These are phyloP conservation scores for Aureobasidium sp. DNA, from an alignment of 2,329 filamentous ascomycete species.

Conservation along the genomic window DNA sequence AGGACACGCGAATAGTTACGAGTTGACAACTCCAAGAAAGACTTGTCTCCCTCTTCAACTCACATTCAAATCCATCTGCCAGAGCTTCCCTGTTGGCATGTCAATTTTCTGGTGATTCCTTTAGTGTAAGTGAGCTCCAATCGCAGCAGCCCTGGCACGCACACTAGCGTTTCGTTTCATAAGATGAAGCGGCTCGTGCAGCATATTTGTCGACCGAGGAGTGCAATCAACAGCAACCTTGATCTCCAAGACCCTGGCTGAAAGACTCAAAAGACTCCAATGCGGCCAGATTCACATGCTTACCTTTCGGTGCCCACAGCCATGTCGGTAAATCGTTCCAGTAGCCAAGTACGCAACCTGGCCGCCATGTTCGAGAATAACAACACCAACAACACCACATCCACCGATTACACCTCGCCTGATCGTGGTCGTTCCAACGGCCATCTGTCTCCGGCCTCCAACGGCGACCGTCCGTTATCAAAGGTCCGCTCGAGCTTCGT, in stretches of 20 bases:
- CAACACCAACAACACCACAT: not conserved
- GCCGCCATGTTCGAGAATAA: conserved; percentile 45
- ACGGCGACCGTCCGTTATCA: conserved; percentile 32
- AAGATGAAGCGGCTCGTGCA: conserved; percentile 13
- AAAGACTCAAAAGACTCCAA: conserved; percentile 7
- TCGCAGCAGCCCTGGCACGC: not conserved
- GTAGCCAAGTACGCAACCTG: conserved; percentile 41
- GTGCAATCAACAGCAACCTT: conserved; percentile 8
- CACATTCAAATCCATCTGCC: not conserved
- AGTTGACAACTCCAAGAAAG: not conserved
- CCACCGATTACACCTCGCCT: conserved; percentile 30
- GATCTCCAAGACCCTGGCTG: not conserved
- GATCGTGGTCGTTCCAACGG: conserved; percentile 39
- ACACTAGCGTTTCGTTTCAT: conserved; percentile 12
- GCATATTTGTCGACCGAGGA: conserved; percentile 3
- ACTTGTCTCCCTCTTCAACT: not conserved
- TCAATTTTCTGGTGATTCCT: not conserved
- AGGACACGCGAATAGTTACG: not conserved
- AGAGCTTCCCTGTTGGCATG: conserved; percentile 5
- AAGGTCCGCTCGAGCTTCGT: conserved; percentile 45
- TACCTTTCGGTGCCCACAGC: conserved; percentile 27
- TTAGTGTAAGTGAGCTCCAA: conserved; percentile 2
- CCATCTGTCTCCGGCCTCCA: conserved; percentile 24
- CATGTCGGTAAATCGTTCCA: conserved; percentile 38
- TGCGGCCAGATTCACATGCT: conserved; percentile 8